Percentiles rank a stretch among this genome's conserved stretches.
Evolutionary conservation across 805 yeast species (phyloP).

Genomic region (Brettanomyces naardenensis): DNA sequence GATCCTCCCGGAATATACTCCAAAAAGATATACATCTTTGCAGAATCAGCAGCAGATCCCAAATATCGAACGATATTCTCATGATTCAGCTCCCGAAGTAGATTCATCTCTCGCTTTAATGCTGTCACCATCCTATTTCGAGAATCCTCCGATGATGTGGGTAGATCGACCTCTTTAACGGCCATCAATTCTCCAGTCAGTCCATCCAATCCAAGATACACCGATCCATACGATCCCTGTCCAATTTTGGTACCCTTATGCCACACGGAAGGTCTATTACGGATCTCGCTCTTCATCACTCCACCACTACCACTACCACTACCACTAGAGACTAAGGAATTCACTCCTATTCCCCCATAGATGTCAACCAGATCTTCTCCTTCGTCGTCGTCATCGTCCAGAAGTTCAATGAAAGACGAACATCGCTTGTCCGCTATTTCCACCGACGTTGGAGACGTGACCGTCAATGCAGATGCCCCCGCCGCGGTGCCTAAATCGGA

Average conservation of each 20-base stretch:
- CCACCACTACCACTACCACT: constrained; percentile 4
- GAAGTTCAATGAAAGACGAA: constrained; percentile 39
- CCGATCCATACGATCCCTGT: constrained; percentile 91
- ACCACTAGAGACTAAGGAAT: background rate
- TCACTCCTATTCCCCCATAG: background rate
- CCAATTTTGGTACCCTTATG: constrained; percentile 90
- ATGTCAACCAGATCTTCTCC: constrained; percentile 1
- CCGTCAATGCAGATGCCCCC: background rate
- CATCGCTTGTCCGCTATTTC: constrained; percentile 11
- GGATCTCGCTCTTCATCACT: constrained; percentile 29
- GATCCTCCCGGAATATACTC: constrained; percentile 42
- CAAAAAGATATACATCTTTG: constrained; percentile 65
- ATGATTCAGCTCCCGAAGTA: constrained; percentile 75
- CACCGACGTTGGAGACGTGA: background rate
- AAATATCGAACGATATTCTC: constrained; percentile 88
- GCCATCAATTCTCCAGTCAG: constrained; percentile 95
- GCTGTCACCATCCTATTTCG: constrained; percentile 59
- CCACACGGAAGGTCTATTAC: constrained; percentile 73
- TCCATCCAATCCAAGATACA: constrained; percentile 85
- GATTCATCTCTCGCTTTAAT: constrained; percentile 69
- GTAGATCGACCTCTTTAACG: constrained; percentile 83
- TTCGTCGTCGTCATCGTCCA: constrained; percentile 26
- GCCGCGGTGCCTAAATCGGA: background rate
- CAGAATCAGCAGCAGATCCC: constrained; percentile 76
- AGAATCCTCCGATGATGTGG: constrained; percentile 27